Conservation (phyloP, 2,329 filamentous ascomycete species). For the Aspergillus sp. region DNA sequence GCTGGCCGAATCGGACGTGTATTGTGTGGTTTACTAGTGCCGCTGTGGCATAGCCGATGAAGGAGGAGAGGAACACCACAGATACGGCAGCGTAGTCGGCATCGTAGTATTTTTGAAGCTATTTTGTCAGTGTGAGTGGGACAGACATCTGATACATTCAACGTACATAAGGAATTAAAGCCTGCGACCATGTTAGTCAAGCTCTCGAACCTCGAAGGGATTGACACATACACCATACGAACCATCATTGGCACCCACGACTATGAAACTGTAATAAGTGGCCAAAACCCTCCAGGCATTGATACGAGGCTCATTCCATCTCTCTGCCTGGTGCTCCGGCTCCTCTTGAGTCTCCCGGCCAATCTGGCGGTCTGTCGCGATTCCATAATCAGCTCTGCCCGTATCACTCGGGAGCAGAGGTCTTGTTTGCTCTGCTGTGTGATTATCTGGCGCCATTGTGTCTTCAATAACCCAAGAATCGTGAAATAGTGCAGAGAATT, state of each 20-base stretch:
- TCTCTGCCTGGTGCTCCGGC: constrained; percentile 1
- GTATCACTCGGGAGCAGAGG: not conserved
- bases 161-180: constrained; percentile 43
- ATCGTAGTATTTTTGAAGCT: constrained; percentile 40
- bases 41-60: constrained; percentile 42
- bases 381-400: not conserved
- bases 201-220: no score
- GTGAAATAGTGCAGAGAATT: no score
- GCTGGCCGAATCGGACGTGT: constrained; percentile 51
- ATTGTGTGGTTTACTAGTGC: constrained; percentile 40
- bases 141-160: not conserved
- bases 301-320: constrained; percentile 9
- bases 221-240: constrained; percentile 42
- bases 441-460: not conserved
- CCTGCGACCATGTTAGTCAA: constrained; percentile 18
- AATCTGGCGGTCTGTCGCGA: not conserved
- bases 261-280: constrained; percentile 50
- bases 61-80: constrained; percentile 44
- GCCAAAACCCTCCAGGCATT: constrained; percentile 44
- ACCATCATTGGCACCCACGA: constrained; percentile 51
- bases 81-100: constrained; percentile 38
- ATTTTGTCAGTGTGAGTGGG: not conserved
- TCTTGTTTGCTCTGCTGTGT: not conserved
- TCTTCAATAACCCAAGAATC: no score
- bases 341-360: not conserved